These are phyloP conservation scores for Cyclotella atomus DNA, from an alignment of 108 stramenopile genomes.

Conservation along the genomic window DNA sequence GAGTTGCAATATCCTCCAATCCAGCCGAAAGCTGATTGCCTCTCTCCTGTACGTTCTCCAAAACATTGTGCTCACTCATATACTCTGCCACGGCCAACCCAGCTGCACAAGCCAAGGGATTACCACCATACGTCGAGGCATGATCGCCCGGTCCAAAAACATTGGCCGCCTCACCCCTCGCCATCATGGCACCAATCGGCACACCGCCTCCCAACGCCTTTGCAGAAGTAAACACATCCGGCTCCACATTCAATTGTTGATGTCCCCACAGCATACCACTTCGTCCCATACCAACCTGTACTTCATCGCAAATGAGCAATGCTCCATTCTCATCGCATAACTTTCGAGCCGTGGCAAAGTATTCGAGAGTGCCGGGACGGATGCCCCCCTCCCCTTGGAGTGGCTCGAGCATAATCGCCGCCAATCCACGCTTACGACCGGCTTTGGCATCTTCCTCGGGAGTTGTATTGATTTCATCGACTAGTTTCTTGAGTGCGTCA, in stretches of 20 bases:
- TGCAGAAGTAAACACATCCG: slow-evolving; percentile 96
- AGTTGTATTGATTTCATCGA: slow-evolving; percentile 73
- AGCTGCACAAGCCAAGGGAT: slow-evolving; percentile 90
- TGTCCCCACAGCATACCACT: slow-evolving; percentile 96
- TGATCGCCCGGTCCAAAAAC: slow-evolving; percentile 97
- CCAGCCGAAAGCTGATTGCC: slow-evolving; percentile 86
- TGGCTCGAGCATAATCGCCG: slow-evolving; percentile 96
- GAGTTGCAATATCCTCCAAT: slow-evolving; percentile 65
- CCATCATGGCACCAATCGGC: slow-evolving; percentile 98
- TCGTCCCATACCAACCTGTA: slow-evolving; percentile 98
- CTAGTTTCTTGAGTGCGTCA: slow-evolving; percentile 71
- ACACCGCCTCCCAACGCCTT: slow-evolving; percentile 98
- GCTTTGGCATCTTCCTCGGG: slow-evolving; percentile 60
- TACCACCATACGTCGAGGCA: slow-evolving; percentile 97
- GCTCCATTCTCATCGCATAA: slow-evolving; percentile 89
- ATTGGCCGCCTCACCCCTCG: slow-evolving; percentile 79
- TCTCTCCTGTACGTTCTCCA: slow-evolving; percentile 85
- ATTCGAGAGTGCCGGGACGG: slow-evolving; percentile 81
- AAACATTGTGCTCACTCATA: slow-evolving; percentile 79
- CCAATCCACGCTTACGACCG: slow-evolving; percentile 78
- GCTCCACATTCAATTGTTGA: slow-evolving; percentile 88
- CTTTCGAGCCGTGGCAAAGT: slow-evolving; percentile 79
- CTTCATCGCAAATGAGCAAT: slow-evolving; percentile 95
- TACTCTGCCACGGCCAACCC: slow-evolving; percentile 91
- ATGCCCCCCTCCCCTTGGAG: slow-evolving; percentile 98